These are phyloP conservation scores for Dioscorea dumetorum DNA, from an alignment of 106 monocot genomes.

Conservation along the genomic window DNA sequence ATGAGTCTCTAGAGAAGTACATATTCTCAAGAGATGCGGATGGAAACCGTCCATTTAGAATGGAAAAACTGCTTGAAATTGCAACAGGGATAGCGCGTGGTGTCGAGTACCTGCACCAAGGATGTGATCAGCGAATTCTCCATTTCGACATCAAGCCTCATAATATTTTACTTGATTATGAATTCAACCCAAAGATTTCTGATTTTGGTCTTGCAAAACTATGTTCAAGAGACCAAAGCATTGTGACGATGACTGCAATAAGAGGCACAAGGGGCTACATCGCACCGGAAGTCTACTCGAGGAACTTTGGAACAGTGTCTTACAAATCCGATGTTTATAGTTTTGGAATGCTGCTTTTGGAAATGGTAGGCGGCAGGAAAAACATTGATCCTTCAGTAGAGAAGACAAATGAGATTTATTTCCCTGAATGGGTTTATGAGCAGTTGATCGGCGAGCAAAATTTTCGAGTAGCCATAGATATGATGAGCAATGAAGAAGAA, in stretches of 20 bases:
- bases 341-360: slow-evolving; percentile 7
- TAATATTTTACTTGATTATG: slow-evolving; percentile 5
- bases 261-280: slow-evolving; percentile 15
- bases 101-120: slow-evolving; percentile 11
- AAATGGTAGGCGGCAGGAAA: slow-evolving; percentile 5
- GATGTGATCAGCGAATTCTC: slow-evolving; percentile 8
- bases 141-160: slow-evolving; percentile 18
- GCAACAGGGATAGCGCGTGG: slow-evolving; percentile 6
- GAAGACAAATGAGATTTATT: neutral
- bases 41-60: neutral
- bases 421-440: slow-evolving; percentile 9
- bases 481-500: neutral
- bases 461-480: neutral
- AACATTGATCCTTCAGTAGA: neutral
- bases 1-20: slow-evolving; percentile 10
- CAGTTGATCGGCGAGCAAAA: neutral
- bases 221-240: slow-evolving; percentile 6
- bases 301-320: slow-evolving; percentile 5
- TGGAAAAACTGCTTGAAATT: neutral
- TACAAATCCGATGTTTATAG: slow-evolving; percentile 11
- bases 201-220: slow-evolving; percentile 13
- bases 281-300: slow-evolving; percentile 1
- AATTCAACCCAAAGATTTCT: slow-evolving; percentile 10
- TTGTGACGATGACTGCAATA: slow-evolving; percentile 5
- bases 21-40: neutral